A percentile compares a stretch with the other conserved stretches of the same genome.
phyloP scores from a whole-genome alignment of 1,284 basidiomycete genomes.

The Trichosporon coremiiforme region DNA sequence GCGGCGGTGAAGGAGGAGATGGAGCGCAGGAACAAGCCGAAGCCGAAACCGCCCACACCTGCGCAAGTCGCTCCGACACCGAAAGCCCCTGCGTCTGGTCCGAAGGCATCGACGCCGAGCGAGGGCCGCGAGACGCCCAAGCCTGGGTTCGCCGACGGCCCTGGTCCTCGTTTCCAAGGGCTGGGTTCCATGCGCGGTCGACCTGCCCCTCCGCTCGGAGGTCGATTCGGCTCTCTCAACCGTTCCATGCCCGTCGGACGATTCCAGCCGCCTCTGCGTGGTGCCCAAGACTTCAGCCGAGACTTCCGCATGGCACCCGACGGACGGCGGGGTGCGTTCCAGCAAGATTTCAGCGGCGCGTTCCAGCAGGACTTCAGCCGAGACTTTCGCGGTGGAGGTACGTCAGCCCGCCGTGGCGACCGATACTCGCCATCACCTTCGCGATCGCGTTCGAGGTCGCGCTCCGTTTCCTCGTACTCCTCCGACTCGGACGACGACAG shows the following conservation, averaged over 20 bases:
- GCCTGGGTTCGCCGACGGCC: conserved; percentile 18
- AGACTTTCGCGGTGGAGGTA: conserved; percentile 25
- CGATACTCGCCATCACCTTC: conserved; percentile 27
- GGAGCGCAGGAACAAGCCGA: conserved; percentile 62
- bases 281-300: conserved; percentile 13
- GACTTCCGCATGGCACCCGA: conserved; percentile 7
- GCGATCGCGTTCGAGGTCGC: conserved; percentile 26
- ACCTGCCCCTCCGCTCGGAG: conserved; percentile 29
- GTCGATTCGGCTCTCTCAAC: conserved; percentile 32
- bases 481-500: conserved; percentile 43
- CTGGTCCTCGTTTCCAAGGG: conserved; percentile 20
- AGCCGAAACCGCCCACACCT: conserved; percentile 33
- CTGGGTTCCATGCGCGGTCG: conserved; percentile 13
- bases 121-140: conserved; percentile 26
- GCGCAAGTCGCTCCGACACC: conserved; percentile 8
- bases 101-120: conserved; percentile 18
- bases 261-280: conserved; percentile 21
- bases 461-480: conserved; percentile 32
- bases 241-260: conserved; percentile 33
- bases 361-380: conserved; percentile 31
- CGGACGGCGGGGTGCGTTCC: neutral
- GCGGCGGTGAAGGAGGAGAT: conserved; percentile 60
- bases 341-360: conserved; percentile 17
- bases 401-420: conserved; percentile 20
- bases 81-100: conserved; percentile 5